These are phyloP conservation scores for Phoenix dactylifera DNA, from an alignment of 176 grass and related monocot genomes.

Conservation along the genomic window DNA sequence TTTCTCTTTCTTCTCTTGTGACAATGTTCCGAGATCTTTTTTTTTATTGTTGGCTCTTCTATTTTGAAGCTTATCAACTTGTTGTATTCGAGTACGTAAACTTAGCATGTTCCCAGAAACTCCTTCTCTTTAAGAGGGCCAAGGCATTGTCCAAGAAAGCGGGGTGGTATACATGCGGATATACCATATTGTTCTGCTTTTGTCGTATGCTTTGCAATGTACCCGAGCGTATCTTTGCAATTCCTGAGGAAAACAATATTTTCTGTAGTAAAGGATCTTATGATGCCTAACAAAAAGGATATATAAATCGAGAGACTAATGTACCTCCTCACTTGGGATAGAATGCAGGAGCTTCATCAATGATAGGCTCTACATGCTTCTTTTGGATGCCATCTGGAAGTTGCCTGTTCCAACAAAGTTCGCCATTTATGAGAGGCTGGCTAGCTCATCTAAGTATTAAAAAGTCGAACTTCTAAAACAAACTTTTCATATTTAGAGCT, in stretches of 20 bases:
- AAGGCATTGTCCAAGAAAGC: constrained; percentile 66
- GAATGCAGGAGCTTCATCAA: constrained; percentile 77
- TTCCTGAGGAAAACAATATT: constrained; percentile 43
- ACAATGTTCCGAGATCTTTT: constrained; percentile 41
- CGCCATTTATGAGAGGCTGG: neutral
- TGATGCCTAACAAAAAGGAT: constrained; percentile 2
- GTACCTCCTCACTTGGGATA: constrained; percentile 91
- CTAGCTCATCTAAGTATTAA: neutral
- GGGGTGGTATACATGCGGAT: constrained; percentile 77
- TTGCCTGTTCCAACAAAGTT: constrained; percentile 20
- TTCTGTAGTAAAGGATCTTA: constrained; percentile 3
- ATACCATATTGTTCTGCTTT: constrained; percentile 81
- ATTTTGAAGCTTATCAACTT: constrained; percentile 97
- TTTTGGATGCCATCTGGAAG: constrained; percentile 38
- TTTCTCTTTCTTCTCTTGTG: constrained; percentile 68
- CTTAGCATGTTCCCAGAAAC: constrained; percentile 46
- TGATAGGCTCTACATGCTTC: constrained; percentile 54
- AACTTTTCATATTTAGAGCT: constrained; percentile 2
- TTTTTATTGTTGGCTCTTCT: constrained; percentile 41
- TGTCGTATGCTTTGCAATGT: constrained; percentile 61
- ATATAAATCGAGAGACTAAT: constrained; percentile 1
- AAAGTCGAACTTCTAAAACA: neutral
- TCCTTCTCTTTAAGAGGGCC: constrained; percentile 63
- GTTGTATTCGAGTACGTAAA: constrained; percentile 89
- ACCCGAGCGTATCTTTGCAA: constrained; percentile 79